A percentile compares a stretch with the other conserved stretches of the same genome.
Conservation (phyloP, 2,329 filamentous ascomycete genomes). For the Nothophaeocryptopus gaeumannii region DNA sequence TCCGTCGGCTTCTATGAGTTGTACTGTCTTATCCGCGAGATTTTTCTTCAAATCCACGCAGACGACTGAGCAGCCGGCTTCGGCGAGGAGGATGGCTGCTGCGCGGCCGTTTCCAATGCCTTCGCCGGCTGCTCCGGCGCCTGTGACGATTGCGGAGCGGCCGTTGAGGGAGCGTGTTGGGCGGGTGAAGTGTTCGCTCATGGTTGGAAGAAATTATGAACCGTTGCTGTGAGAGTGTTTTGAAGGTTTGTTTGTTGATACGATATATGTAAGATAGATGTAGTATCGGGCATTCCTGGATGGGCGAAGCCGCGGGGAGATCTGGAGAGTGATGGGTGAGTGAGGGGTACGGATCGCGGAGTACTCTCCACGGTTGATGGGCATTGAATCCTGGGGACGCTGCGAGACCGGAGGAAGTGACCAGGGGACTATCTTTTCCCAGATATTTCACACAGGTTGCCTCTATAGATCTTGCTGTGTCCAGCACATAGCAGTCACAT, state of each 20-base stretch:
- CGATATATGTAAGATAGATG: too few species aligned
- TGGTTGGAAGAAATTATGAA: slow-evolving; percentile 1
- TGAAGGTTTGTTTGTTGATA: background rate
- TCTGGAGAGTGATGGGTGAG: too few species aligned
- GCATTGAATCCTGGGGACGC: too few species aligned
- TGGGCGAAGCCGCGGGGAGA: too few species aligned
- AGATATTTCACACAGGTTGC: too few species aligned
- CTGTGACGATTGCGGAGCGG: slow-evolving; percentile 56
- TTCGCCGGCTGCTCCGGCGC: slow-evolving; percentile 56
- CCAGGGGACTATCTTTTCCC: too few species aligned
- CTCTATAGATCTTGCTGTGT: too few species aligned
- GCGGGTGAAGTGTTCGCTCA: slow-evolving; percentile 28
- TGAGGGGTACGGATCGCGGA: too few species aligned
- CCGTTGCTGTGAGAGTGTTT: background rate
- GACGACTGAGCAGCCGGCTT: slow-evolving; percentile 58
- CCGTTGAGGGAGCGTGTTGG: slow-evolving; percentile 42
- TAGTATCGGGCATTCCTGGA: too few species aligned
- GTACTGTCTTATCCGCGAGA: slow-evolving; percentile 53
- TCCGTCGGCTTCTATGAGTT: slow-evolving; percentile 48
- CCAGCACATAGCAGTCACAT: too few species aligned
- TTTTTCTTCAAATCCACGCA: slow-evolving; percentile 54
- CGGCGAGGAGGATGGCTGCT: slow-evolving; percentile 58
- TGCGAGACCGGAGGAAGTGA: too few species aligned
- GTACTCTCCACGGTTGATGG: too few species aligned
- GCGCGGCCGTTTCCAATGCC: slow-evolving; percentile 62